phyloP scores from a whole-genome alignment of 2,329 filamentous ascomycete species.

The Harringtonia aguacate region DNA sequence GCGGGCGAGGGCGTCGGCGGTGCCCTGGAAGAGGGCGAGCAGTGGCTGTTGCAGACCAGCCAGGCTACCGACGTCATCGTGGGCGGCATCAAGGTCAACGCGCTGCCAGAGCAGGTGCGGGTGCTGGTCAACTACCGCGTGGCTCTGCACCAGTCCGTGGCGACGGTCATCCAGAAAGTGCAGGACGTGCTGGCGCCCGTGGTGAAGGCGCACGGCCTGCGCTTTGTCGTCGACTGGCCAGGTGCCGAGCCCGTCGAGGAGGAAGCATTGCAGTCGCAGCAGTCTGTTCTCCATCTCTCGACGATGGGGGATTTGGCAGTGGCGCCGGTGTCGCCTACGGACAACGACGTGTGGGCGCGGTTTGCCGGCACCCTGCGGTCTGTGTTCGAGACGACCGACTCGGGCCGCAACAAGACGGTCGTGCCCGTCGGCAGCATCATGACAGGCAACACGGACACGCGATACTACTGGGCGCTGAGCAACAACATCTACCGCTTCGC shows the following conservation, averaged over 20 bases:
- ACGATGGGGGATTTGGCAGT: constrained; percentile 20
- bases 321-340: constrained; percentile 24
- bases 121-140: constrained; percentile 50
- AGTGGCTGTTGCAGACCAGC: constrained; percentile 49
- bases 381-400: constrained; percentile 11
- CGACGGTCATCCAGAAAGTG: constrained; percentile 39
- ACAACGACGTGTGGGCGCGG: constrained; percentile 11
- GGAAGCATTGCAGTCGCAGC: no score
- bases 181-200: constrained; percentile 34
- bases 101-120: constrained; percentile 48
- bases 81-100: constrained; percentile 56
- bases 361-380: constrained; percentile 15
- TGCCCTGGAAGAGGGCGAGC: constrained; percentile 20
- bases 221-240: no score
- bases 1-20: constrained; percentile 34
- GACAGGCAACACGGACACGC: constrained; percentile 38
- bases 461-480: constrained; percentile 28
- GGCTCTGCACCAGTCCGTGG: constrained; percentile 40
- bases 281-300: constrained; percentile 20
- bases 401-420: constrained; percentile 13
- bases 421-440: constrained; percentile 42
- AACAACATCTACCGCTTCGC: constrained; percentile 37
- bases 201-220: constrained; percentile 43
- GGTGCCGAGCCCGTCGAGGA: no score
- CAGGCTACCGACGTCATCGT: constrained; percentile 48